Base-by-base conservation (phyloP, 2,329 filamentous ascomycete species). In the Penicillium hordei region DNA sequence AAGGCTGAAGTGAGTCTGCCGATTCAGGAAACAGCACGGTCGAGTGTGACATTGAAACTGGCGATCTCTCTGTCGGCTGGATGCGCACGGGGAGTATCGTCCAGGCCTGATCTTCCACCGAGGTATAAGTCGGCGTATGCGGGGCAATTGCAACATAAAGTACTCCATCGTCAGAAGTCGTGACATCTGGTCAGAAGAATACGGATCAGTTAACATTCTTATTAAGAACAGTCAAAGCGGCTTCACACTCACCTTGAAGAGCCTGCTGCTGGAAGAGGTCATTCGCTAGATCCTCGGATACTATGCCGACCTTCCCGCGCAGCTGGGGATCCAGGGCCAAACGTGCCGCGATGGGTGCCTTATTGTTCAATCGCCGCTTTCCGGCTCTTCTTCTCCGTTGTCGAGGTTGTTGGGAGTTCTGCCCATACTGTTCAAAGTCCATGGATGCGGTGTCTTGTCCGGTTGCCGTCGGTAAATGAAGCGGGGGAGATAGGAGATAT, bases 291-390 rank as follows among this genome's bases (percentile, higher is more conserved):
- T 96, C 91, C 68, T 91, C 88, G 13, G 93, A 96, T 52, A 97
- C 76, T 63, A 94, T 84, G 62, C 92, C 94, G 60, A 93, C 83
- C 71, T 96, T 91, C 52, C 90, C 91, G 76, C 89, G 90, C 68
- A 96, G 82, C 73, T 89, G 88, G 71, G 92, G 89, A 75, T 96
- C 92, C 56, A 97, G 85, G 38, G 95, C 83, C 50, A 97, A 81
- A 57, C 89, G 87, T 56, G 91, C 93, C 58, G 90, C 83, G 58
- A 96, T 82, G 43, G 93, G 83, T 8, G 89, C 83, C 73, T 90
- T 92, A 73, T 94, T 72, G 49, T 68, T 71, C 58, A 69, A 79
- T 54, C 78, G 74, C 55, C 79, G 75, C 63, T 78, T 72, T 15
- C 69, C 61, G 17, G 65, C 65, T 61, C 82, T 80, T 69, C 80